Evolutionary conservation across 78 protist species (phyloP).

Genomic region (Corallochytrium limacisporum): DNA sequence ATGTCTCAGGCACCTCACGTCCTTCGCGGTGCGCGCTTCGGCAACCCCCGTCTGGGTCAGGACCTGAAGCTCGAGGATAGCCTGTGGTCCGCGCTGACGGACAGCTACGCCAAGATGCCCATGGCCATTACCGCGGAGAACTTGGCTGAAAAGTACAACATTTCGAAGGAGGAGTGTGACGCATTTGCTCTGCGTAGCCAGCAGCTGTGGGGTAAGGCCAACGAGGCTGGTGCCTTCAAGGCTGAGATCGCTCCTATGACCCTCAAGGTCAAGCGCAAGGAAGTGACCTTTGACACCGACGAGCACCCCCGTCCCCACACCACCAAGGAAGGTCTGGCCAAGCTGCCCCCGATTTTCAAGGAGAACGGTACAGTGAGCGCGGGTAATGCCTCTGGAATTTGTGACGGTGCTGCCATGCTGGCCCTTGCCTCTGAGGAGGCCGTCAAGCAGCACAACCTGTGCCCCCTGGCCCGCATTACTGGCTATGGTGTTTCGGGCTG

Average conservation of each 20-base stretch:
- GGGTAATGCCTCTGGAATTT: conserved; percentile 46
- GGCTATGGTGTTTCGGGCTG: conserved; percentile 19
- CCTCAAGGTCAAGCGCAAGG: conserved; percentile 6
- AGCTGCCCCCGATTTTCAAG: conserved; percentile 44
- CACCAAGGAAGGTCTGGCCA: conserved; percentile 8
- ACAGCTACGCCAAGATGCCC: conserved; percentile 5
- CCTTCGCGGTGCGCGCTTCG: conserved; percentile 27
- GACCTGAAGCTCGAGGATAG: conserved; percentile 26
- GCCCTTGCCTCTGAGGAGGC: conserved; percentile 43
- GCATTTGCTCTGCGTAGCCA: conserved; percentile 34
- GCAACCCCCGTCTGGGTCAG: conserved; percentile 38
- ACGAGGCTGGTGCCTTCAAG: conserved; percentile 19
- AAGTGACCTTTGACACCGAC: conserved; percentile 20
- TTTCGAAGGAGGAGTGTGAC: conserved; percentile 42
- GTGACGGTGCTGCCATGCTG: conserved; percentile 59
- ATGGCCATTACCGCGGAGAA: conserved; percentile 66
- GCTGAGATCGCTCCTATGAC: conserved; percentile 43
- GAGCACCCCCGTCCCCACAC: conserved; percentile 39
- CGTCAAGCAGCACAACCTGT: conserved; percentile 24
- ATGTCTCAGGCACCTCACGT: conserved; percentile 46
- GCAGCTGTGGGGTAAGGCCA: conserved; percentile 15
- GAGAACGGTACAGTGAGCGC: conserved; percentile 58
- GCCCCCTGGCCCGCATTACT: conserved; percentile 38
- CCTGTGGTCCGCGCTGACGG: conserved; percentile 47
- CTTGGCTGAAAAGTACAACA: conserved; percentile 27